Evolutionary conservation across 257 asterid genomes (phyloP), one percentile per base, ranked within the genome.

Genomic region (Euphrasia confusa): DNA sequence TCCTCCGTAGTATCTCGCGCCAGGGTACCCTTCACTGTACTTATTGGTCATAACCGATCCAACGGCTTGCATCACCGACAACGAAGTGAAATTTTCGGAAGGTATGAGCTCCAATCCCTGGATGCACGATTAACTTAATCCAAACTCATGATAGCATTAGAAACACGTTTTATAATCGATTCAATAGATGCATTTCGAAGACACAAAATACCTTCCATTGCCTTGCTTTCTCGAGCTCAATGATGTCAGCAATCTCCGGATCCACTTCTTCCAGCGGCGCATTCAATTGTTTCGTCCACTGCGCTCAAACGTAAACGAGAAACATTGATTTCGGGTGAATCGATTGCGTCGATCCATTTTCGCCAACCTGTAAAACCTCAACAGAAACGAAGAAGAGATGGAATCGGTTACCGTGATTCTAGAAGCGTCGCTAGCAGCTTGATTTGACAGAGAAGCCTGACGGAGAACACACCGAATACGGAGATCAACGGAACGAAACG

Each of bases 11-110:
- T 90, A 90, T 90, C 96, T 82, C 10, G 98, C 98, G 30, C 96
- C 98, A 72, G 98, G 98, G 74, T 88, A 90, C 17, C 98, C 96
- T 78, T 90, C 98, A 70, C 98, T 90, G 75, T 90, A 90, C 68
- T 90, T 90, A 71, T 90, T 90, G 14, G 95, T 90, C 98, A 90
- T 90, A 52, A 90, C 88, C 44, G 98, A 90, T 70, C 98, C 98
- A 78, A 90, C 96, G 0, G 98, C 98, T 88, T 90, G 89, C 95
- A 90, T 87, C 75, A 90, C 96, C 1, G 98, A 90, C 55, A 73
- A 59, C n/a, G 98, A 90, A 1, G 98, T 90, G 72, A 90, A 90
- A 72, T 90, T 90, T 73, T 90, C 98, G 0, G 98, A 90, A 26
- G 96, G 98, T 64, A 90, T 90, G 63, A 90, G 95, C 68, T 90